phyloP scores from a whole-genome alignment of 441 rosid genomes.

The Pelargonium myrrhifolium region DNA sequence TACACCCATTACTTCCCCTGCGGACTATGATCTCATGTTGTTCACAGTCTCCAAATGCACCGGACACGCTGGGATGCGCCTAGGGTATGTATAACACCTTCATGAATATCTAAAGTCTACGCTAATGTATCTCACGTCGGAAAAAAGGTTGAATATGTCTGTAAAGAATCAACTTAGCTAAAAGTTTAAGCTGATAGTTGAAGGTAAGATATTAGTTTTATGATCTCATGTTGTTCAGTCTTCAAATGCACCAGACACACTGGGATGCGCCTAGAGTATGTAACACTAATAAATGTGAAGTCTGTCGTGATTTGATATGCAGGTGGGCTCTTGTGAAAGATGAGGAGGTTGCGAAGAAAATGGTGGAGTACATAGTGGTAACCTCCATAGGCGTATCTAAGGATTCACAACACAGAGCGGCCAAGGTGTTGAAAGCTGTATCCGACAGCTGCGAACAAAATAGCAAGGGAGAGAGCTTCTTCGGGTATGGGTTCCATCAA shows the following conservation, averaged over 20 bases:
- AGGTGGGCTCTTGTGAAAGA: conserved; percentile 93
- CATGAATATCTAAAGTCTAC: too few relatives aligned
- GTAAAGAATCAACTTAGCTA: too few relatives aligned
- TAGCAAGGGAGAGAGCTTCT: conserved; percentile 35
- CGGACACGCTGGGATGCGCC: conserved; percentile 90
- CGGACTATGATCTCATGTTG: conserved; percentile 69
- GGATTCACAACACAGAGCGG: conserved; percentile 81
- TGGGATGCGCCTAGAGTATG: too few relatives aligned
- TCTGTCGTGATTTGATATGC: conserved; percentile 7
- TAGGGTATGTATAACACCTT: conserved; percentile 47
- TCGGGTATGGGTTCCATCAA: conserved; percentile 36
- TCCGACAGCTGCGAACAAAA: conserved; percentile 2
- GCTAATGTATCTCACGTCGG: too few relatives aligned
- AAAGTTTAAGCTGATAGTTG: too few relatives aligned
- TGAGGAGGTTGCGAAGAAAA: conserved; percentile 49
- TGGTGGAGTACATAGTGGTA: conserved; percentile 76
- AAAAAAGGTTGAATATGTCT: too few relatives aligned
- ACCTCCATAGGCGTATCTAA: conserved; percentile 82
- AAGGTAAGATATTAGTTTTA: too few relatives aligned
- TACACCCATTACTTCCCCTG: conserved; percentile 59
- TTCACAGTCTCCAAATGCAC: conserved; percentile 80
- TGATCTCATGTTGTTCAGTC: too few relatives aligned
- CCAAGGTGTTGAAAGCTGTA: conserved; percentile 52
- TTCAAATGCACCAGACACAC: too few relatives aligned
- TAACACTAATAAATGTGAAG: too few relatives aligned